These are phyloP conservation scores for Rugosomyces carneus DNA, from an alignment of 1,284 basidiomycete genomes.

Conservation along the genomic window DNA sequence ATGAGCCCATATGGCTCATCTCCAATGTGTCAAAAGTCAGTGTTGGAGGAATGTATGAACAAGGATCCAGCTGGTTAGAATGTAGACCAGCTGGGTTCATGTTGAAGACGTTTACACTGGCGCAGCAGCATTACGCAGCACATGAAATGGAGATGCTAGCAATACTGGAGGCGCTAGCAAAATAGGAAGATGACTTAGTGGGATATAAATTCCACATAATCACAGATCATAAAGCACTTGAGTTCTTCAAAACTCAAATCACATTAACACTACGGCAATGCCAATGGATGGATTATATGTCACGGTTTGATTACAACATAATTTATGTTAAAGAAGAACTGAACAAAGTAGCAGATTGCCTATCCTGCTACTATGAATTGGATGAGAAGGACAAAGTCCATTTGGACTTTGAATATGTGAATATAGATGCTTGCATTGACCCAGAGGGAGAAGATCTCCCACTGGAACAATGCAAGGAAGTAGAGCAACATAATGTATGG, in stretches of 20 bases:
- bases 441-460: too few relatives aligned
- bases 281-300: slow-evolving; percentile 25
- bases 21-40: too few relatives aligned
- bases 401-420: slow-evolving; percentile 20
- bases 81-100: too few relatives aligned
- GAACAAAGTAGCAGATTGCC: slow-evolving; percentile 26
- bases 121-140: slow-evolving; percentile 17
- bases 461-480: too few relatives aligned
- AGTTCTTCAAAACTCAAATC: slow-evolving; percentile 7
- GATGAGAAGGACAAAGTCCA: slow-evolving; percentile 17
- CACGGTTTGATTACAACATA: slow-evolving; percentile 23
- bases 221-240: slow-evolving; percentile 5
- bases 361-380: slow-evolving; percentile 24
- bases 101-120: too few relatives aligned
- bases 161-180: slow-evolving; percentile 3
- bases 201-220: slow-evolving; percentile 6
- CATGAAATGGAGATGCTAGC: slow-evolving; percentile 6
- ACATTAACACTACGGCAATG: slow-evolving; percentile 1
- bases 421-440: slow-evolving; percentile 20
- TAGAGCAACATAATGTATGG: too few relatives aligned
- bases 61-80: too few relatives aligned
- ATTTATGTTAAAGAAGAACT: slow-evolving; percentile 23
- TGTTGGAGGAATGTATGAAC: too few relatives aligned
- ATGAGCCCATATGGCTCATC: too few relatives aligned
- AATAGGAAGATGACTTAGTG: slow-evolving; percentile 5